phyloP scores from a whole-genome alignment of 495 filamentous ascomycete genomes.

The Lasiosphaeris hirsuta region DNA sequence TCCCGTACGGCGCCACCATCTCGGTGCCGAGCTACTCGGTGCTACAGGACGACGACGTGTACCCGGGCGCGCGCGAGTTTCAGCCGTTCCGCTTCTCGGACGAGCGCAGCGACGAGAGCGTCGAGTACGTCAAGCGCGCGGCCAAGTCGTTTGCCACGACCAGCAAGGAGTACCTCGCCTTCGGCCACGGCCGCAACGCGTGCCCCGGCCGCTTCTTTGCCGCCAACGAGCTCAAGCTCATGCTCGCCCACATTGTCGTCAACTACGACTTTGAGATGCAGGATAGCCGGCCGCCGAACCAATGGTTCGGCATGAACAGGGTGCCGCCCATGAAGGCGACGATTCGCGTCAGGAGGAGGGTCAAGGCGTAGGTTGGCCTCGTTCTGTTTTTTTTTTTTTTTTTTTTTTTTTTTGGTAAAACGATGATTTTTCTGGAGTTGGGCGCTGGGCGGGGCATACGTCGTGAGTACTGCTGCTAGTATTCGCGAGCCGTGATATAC shows the following conservation, averaged over 20 bases:
- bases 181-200: slow-evolving; percentile 35
- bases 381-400: neutral
- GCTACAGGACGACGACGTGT: slow-evolving; percentile 18
- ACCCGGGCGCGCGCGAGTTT: slow-evolving; percentile 22
- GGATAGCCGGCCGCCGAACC: slow-evolving; percentile 24
- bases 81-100: slow-evolving; percentile 26
- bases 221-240: slow-evolving; percentile 38
- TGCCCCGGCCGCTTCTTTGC: slow-evolving; percentile 47
- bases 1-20: slow-evolving; percentile 18
- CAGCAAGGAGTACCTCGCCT: slow-evolving; percentile 32
- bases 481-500: neutral
- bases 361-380: too few relatives aligned
- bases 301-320: slow-evolving; percentile 32
- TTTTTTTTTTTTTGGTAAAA: too few relatives aligned
- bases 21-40: slow-evolving; percentile 23
- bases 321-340: slow-evolving; percentile 36
- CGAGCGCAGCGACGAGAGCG: slow-evolving; percentile 18
- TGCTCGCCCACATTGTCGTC: slow-evolving; percentile 37
- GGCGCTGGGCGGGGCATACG: too few relatives aligned
- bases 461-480: too few relatives aligned
- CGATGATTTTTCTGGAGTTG: too few relatives aligned
- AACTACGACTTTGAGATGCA: slow-evolving; percentile 37
- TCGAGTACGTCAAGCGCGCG: slow-evolving; percentile 30
- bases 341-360: slow-evolving; percentile 35
- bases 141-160: slow-evolving; percentile 31